A percentile compares a stretch with the other conserved stretches of the same genome.
Evolutionary conservation across 441 rosid species (phyloP).

Genomic region (Corymbia calophylla): DNA sequence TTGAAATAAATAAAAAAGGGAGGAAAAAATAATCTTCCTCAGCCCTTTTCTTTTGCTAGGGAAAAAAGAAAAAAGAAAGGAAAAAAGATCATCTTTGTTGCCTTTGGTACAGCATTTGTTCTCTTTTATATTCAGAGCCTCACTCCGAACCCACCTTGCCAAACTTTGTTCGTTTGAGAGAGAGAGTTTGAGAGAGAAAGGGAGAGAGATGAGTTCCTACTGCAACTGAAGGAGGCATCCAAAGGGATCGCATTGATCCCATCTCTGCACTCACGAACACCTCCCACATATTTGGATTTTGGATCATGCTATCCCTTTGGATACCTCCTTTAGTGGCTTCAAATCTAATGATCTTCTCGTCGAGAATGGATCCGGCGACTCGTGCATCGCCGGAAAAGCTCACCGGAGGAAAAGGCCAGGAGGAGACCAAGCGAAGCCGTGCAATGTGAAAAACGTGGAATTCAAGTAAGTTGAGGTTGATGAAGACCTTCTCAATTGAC

Average conservation of each 20-base stretch:
- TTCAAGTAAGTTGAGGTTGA: neutral
- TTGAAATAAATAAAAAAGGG: neutral
- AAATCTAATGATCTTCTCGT: neutral
- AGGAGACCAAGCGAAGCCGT: neutral
- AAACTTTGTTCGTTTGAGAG: slow-evolving; percentile 5
- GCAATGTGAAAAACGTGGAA: neutral
- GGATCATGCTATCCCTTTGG: slow-evolving; percentile 99
- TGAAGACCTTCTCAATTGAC: neutral
- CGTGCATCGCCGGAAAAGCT: neutral
- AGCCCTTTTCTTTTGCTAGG: neutral
- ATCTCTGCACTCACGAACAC: neutral
- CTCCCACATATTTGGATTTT: neutral
- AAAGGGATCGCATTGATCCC: slow-evolving; percentile 9
- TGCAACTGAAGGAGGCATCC: slow-evolving; percentile 52
- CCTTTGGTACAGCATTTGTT: slow-evolving; percentile 26
- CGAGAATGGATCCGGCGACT: neutral
- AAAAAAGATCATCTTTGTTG: neutral
- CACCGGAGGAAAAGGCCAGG: neutral
- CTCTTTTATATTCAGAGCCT: slow-evolving; percentile 36
- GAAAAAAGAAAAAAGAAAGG: neutral
- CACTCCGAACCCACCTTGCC: slow-evolving; percentile 18
- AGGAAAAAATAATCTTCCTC: neutral
- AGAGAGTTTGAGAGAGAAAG: neutral
- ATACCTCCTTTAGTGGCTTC: slow-evolving; percentile 84
- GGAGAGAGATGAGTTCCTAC: neutral